Evolutionary conservation across 352 stramenopile species (phyloP).

Genomic region (Pythium monospermum): DNA sequence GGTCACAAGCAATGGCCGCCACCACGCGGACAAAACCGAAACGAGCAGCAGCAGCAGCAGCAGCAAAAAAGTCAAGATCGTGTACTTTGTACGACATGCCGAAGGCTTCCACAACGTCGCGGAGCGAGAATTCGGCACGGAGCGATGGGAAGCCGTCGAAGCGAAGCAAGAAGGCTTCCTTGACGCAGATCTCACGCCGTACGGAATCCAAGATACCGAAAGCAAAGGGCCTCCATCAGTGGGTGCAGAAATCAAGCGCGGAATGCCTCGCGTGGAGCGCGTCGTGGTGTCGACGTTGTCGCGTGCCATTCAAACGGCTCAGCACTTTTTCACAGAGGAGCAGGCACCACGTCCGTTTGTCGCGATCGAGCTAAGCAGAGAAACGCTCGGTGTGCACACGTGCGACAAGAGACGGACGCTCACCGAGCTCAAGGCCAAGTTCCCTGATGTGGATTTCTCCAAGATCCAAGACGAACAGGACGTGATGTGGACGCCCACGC

Average conservation of each 20-base stretch:
- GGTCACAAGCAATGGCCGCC: constrained; percentile 15
- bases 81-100: constrained; percentile 75
- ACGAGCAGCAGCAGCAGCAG: not conserved
- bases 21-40: not conserved
- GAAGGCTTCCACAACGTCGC: constrained; percentile 71
- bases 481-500: constrained; percentile 40
- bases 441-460: constrained; percentile 59
- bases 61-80: constrained; percentile 45
- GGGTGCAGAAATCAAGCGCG: constrained; percentile 29
- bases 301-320: constrained; percentile 62
- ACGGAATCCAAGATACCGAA: constrained; percentile 45
- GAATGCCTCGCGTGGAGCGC: constrained; percentile 57
- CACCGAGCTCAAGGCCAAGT: constrained; percentile 39
- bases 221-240: constrained; percentile 35
- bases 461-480: constrained; percentile 52
- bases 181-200: constrained; percentile 57
- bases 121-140: constrained; percentile 40
- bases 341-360: constrained; percentile 37
- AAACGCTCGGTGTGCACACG: constrained; percentile 59
- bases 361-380: constrained; percentile 57
- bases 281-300: constrained; percentile 68
- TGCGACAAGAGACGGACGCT: constrained; percentile 59
- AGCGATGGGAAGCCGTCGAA: constrained; percentile 55
- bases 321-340: constrained; percentile 48
- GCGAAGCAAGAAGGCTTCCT: constrained; percentile 53